These are phyloP conservation scores for Aspergillus calidoustus DNA, from an alignment of 2,329 filamentous ascomycete genomes.

Conservation along the genomic window DNA sequence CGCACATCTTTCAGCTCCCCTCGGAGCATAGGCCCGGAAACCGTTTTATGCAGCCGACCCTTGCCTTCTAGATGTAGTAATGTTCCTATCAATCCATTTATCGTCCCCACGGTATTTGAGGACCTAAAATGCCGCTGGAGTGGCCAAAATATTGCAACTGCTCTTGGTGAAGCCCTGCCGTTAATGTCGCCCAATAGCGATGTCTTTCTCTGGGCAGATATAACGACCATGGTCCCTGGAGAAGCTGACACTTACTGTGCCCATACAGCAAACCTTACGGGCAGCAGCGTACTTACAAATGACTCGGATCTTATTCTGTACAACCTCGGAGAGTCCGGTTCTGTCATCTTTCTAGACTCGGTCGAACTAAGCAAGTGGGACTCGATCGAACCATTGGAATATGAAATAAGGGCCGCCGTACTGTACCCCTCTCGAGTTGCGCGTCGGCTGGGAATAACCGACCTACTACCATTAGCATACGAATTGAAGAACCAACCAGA, in stretches of 20 bases:
- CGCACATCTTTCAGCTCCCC: conserved; percentile 12
- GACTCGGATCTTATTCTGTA: conserved; percentile 86
- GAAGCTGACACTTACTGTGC: conserved; percentile 88
- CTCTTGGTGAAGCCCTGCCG: conserved; percentile 23
- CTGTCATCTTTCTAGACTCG: conserved; percentile 71
- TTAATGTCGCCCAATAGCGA: conserved; percentile 32
- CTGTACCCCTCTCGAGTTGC: conserved; percentile 45
- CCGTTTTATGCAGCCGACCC: conserved; percentile 33
- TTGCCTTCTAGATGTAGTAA: conserved; percentile 33
- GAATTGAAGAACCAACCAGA: conserved; percentile 41
- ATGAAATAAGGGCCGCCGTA: conserved; percentile 37
- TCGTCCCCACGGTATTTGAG: conserved; percentile 78
- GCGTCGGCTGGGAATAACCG: conserved; percentile 37
- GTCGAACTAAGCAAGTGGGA: conserved; percentile 49
- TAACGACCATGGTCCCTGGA: conserved; percentile 69
- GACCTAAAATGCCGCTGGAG: conserved; percentile 59
- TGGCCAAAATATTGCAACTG: conserved; percentile 28
- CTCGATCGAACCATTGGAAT: conserved; percentile 17
- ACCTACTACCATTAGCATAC: conserved; percentile 45
- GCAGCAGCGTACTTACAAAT: conserved; percentile 71
- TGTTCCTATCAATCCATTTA: conserved; percentile 66
- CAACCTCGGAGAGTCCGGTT: conserved; percentile 65
- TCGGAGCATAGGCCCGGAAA: conserved; percentile 22
- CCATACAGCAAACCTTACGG: conserved; percentile 59
- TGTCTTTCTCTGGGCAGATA: conserved; percentile 39